These are phyloP conservation scores for Pseudocercospora cruenta DNA, from an alignment of 2,329 filamentous ascomycete genomes.

Conservation along the genomic window DNA sequence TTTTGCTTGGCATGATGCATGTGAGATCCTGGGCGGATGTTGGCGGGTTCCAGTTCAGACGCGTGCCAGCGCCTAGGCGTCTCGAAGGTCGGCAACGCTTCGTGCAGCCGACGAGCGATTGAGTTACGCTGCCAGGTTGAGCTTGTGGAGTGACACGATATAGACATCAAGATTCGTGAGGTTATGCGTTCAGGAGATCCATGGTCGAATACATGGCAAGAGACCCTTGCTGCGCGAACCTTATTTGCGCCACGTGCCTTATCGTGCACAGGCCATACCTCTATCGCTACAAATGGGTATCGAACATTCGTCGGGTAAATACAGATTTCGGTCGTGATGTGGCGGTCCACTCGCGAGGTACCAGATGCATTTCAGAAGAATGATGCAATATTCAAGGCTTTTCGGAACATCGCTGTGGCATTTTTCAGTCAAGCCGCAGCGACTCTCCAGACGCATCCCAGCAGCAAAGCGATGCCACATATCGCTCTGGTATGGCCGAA, in stretches of 20 bases:
- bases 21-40: not conserved
- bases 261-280: not conserved
- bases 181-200: not conserved
- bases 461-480: not conserved
- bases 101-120: too few relatives aligned
- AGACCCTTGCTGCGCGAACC: not conserved
- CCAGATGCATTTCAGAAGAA: too few relatives aligned
- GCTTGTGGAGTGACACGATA: too few relatives aligned
- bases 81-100: not conserved
- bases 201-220: not conserved
- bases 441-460: not conserved
- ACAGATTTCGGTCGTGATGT: not conserved
- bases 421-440: too few relatives aligned
- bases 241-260: constrained; percentile 1
- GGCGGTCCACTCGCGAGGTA: not conserved
- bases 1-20: not conserved
- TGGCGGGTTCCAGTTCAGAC: not conserved
- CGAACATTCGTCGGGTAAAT: not conserved
- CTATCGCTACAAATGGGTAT: not conserved
- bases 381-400: too few relatives aligned
- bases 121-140: too few relatives aligned
- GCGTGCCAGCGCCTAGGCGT: not conserved
- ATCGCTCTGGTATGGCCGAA: not conserved
- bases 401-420: too few relatives aligned
- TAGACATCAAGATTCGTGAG: not conserved